Percentiles rank a stretch among this genome's conserved stretches.
These are phyloP conservation scores for Isoetes taiwanensis DNA, from an alignment of 75 land plant genomes.

Conservation along the genomic window DNA sequence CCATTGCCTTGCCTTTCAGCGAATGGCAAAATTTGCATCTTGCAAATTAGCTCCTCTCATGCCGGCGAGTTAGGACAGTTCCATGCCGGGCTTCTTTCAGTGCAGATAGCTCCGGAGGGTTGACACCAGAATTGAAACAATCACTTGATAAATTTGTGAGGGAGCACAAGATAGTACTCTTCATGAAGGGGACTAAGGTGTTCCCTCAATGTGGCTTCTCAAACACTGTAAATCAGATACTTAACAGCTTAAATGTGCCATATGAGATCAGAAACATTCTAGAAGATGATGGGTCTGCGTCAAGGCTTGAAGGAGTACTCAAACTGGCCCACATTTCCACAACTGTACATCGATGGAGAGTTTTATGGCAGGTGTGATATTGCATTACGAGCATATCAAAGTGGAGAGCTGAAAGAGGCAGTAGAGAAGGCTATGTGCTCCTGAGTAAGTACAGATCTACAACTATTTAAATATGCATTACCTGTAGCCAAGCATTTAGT, in stretches of 20 bases:
- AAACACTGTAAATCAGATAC: constrained; percentile 78
- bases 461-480: too few species aligned
- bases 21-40: too few species aligned
- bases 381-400: constrained; percentile 54
- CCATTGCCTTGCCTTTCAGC: too few species aligned
- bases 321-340: constrained; percentile 95
- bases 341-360: constrained; percentile 92
- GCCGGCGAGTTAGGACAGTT: too few species aligned
- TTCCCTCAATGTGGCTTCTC: constrained; percentile 98
- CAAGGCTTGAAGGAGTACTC: constrained; percentile 87
- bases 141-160: constrained; percentile 69
- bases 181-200: constrained; percentile 91
- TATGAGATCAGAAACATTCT: constrained; percentile 78
- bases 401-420: too few species aligned
- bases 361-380: constrained; percentile 98
- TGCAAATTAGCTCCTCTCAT: too few species aligned
- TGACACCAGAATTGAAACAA: constrained; percentile 68
- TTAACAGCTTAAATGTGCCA: constrained; percentile 60
- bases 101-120: too few species aligned
- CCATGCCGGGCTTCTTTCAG: too few species aligned
- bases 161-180: constrained; percentile 79
- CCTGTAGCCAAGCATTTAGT: too few species aligned
- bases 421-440: too few species aligned
- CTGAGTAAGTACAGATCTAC: too few species aligned
- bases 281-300: constrained; percentile 65